phyloP scores from a whole-genome alignment of 2,329 filamentous ascomycete species.

The Sporothrix humicola region DNA sequence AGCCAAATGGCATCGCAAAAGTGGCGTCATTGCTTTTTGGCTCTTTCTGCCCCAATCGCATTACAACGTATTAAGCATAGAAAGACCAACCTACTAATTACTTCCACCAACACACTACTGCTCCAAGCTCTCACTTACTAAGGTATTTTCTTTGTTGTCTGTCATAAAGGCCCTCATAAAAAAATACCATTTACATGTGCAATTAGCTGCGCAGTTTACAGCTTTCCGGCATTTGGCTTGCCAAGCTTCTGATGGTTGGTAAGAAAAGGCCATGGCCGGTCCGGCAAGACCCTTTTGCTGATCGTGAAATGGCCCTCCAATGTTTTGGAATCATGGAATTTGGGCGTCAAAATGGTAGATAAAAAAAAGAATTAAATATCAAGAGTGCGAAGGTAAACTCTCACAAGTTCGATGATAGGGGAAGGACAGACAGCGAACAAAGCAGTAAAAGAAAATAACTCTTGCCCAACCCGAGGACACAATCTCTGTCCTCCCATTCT shows the following conservation, averaged over 20 bases:
- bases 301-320: background rate
- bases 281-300: background rate
- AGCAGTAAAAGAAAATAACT: background rate
- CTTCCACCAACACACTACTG: background rate
- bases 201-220: background rate
- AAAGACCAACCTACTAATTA: too few species aligned
- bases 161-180: background rate
- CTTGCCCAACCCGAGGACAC: background rate
- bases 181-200: background rate
- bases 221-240: background rate
- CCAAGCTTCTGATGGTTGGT: background rate
- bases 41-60: background rate
- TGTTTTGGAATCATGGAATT: background rate
- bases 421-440: background rate
- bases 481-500: background rate
- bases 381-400: background rate
- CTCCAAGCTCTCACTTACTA: constrained; percentile 4
- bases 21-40: constrained; percentile 13
- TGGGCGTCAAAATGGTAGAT: background rate
- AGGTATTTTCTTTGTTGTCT: background rate
- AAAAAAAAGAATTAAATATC: background rate
- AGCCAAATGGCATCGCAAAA: background rate
- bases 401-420: too few species aligned
- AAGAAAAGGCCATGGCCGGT: background rate
- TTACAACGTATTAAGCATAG: background rate